Evolutionary conservation across 1,284 basidiomycete genomes (phyloP).

Genomic region (Malassezia furfur): DNA sequence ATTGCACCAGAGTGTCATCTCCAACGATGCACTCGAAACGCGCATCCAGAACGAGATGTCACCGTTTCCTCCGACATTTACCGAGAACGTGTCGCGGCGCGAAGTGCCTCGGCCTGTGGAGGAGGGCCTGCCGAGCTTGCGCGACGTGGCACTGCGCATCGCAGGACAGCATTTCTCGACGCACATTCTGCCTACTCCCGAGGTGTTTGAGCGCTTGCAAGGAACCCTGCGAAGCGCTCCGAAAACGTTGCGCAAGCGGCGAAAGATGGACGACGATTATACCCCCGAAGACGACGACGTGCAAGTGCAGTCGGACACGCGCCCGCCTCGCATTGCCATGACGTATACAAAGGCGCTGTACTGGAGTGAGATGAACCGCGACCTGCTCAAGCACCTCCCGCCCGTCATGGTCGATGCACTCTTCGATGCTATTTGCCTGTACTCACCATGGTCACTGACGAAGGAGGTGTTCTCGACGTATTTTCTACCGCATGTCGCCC

Average conservation of each 20-base stretch:
- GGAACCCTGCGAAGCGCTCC: not conserved
- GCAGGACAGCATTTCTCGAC: slow-evolving; percentile 13
- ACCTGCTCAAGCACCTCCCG: slow-evolving; percentile 12
- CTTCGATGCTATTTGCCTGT: slow-evolving; percentile 5
- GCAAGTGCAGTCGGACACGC: not conserved
- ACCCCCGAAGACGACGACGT: slow-evolving; percentile 7
- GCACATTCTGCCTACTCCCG: slow-evolving; percentile 14
- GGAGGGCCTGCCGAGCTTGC: slow-evolving; percentile 2
- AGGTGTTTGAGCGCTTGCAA: not conserved
- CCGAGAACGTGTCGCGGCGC: slow-evolving; percentile 12
- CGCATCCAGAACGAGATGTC: slow-evolving; percentile 18
- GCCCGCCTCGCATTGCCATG: not conserved
- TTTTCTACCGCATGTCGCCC: slow-evolving; percentile 6
- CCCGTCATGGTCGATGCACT: not conserved
- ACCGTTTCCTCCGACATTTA: slow-evolving; percentile 16
- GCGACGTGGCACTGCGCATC: not conserved
- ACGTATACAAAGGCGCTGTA: not conserved
- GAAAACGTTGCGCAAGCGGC: not conserved
- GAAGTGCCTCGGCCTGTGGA: not conserved
- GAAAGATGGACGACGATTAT: slow-evolving; percentile 9
- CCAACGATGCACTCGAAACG: slow-evolving; percentile 17
- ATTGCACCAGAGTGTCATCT: slow-evolving; percentile 2
- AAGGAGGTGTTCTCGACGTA: slow-evolving; percentile 11
- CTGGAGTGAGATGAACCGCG: slow-evolving; percentile 6
- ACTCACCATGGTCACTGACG: slow-evolving; percentile 10